Percentiles rank a stretch among this genome's conserved stretches.
Evolutionary conservation across 768 basidiomycete species (phyloP).

Genomic region (Crucibulum laeve): DNA sequence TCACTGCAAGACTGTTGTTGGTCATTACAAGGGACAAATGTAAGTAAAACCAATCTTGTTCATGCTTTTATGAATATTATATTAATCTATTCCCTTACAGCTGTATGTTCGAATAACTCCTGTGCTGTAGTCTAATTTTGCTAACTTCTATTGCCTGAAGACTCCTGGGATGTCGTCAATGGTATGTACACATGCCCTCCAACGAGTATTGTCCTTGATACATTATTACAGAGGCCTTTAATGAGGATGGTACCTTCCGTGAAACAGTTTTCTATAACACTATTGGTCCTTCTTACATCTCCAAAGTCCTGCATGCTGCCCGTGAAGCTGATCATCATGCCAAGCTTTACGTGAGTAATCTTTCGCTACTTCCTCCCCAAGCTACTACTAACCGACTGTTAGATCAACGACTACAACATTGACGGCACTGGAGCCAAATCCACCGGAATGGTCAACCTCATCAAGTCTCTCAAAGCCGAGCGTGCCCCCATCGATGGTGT

Average conservation of each 20-base stretch:
- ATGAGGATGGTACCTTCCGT: conserved; percentile 46
- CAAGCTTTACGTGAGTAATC: conserved; percentile 36
- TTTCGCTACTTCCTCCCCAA: neutral
- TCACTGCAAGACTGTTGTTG: conserved; percentile 44
- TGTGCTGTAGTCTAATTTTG: neutral
- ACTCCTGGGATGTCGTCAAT: conserved; percentile 43
- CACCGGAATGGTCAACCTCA: conserved; percentile 40
- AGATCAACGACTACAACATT: conserved; percentile 24
- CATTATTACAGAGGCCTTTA: conserved; percentile 30
- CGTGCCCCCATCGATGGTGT: conserved; percentile 57
- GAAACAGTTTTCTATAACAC: conserved; percentile 37
- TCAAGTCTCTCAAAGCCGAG: conserved; percentile 38
- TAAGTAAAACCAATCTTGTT: conserved; percentile 20
- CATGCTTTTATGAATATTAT: neutral
- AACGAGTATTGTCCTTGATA: conserved; percentile 39
- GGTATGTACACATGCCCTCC: conserved; percentile 32
- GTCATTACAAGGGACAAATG: conserved; percentile 50
- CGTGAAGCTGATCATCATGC: conserved; percentile 38
- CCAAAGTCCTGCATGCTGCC: conserved; percentile 38
- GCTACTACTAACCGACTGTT: neutral
- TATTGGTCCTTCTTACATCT: conserved; percentile 32
- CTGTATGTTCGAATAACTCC: neutral
- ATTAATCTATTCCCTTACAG: neutral
- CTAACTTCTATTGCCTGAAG: conserved; percentile 9
- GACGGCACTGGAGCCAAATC: conserved; percentile 31